phyloP scores from a whole-genome alignment of 2,329 filamentous ascomycete genomes.

The Colletotrichum truncatum region DNA sequence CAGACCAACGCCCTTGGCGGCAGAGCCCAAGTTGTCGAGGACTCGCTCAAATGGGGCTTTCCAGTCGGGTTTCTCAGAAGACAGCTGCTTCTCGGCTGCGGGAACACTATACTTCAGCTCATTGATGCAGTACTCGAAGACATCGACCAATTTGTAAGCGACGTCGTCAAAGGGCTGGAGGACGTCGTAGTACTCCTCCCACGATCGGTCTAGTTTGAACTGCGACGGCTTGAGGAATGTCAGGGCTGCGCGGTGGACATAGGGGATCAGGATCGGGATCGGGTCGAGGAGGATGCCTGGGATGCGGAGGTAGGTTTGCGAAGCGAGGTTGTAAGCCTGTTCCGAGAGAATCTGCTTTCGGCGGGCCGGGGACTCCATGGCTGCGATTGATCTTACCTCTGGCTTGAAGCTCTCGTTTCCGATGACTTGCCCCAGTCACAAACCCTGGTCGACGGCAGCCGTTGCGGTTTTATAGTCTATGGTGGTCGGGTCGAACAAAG shows the following conservation, averaged over 20 bases:
- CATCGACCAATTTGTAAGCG: slow-evolving; percentile 3
- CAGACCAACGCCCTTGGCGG: neutral
- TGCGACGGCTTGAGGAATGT: slow-evolving; percentile 4
- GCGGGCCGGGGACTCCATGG: neutral
- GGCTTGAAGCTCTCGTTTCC: neutral
- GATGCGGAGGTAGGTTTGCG: slow-evolving; percentile 25
- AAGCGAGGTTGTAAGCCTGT: neutral
- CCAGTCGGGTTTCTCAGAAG: neutral
- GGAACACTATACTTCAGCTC: neutral
- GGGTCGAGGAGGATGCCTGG: slow-evolving; percentile 19
- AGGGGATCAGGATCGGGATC: neutral
- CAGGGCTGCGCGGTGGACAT: neutral
- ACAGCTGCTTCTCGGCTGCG: neutral
- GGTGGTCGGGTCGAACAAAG: neutral
- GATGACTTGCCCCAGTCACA: too few species aligned
- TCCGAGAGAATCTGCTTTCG: neutral
- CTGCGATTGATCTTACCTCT: neutral
- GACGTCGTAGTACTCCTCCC: slow-evolving; percentile 9
- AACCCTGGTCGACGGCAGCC: too few species aligned
- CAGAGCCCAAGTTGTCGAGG: neutral
- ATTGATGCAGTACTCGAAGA: slow-evolving; percentile 5
- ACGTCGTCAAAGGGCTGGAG: slow-evolving; percentile 18
- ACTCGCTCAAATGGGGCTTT: neutral
- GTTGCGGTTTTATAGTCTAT: too few species aligned
- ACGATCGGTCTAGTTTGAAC: slow-evolving; percentile 5